Evolutionary conservation across 2,329 filamentous ascomycete species (phyloP), one percentile per base, ranked within the genome.

Genomic region (Xylariales sp.): DNA sequence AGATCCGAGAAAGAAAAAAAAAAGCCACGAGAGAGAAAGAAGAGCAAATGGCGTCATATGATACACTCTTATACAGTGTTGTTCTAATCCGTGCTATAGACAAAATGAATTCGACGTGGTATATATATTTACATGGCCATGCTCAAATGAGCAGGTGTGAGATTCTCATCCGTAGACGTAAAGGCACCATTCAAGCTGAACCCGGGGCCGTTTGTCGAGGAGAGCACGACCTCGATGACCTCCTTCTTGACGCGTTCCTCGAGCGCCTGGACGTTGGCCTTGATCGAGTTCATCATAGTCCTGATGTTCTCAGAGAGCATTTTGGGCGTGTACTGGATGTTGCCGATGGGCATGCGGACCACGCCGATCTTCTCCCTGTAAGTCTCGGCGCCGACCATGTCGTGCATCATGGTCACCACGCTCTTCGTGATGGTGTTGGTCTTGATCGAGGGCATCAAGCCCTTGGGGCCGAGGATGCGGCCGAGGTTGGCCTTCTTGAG

Each of bases 361-460:
- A 96, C 93, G 16, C 94, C 96, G 72, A 90, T 81, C 73, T 91
- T 87, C 83, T 99, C 96, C 77, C 93, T 89, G 82, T 97, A 99
- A 73, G 94, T 90, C 61, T 90, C 92, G 62, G 90, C 93, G 69
- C 95, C 94, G 14, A 93, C 89, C 81, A 97, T 89, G 72, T 95
- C 93, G 75, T 87, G 88, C 75, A 99, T 92, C 41, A 90, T 86
- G n/a, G 84, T 80, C 62, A 86, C 86, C 16, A 97, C 87, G 78
- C 97, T 91, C 76, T 87, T 91, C 30, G 97, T 93, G 64, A 99
- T 92, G 0, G 96, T 98, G 71, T 93, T 94, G 69, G 89, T 89
- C 85, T 97, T 97, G 68, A 87, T 83, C 78, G 89, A 97, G 5
- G 96, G 96, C 96, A 99, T 98, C 76, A 99, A 81, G 2, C 94